A percentile compares a stretch with the other conserved stretches of the same genome.
Evolutionary conservation across 2,329 filamentous ascomycete species (phyloP).

Genomic region (Aspergillus japonicus): DNA sequence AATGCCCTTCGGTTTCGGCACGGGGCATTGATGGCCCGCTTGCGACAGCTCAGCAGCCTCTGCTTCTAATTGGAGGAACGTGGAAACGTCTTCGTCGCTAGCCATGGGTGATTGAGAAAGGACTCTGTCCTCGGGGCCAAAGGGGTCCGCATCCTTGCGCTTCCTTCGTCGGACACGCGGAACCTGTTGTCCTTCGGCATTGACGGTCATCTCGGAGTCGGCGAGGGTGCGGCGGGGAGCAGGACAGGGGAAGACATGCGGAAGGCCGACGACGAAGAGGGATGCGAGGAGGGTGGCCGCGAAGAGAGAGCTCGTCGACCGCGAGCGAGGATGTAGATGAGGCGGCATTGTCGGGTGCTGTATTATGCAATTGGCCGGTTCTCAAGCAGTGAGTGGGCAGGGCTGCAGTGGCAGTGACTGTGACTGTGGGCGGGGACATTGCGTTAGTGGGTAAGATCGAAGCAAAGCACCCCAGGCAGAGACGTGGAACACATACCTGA

Average conservation of each 20-base stretch:
- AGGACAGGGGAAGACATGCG: slow-evolving; percentile 88
- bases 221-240: slow-evolving; percentile 73
- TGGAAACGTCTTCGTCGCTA: slow-evolving; percentile 45
- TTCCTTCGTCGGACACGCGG: slow-evolving; percentile 37
- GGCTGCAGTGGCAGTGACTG: neutral
- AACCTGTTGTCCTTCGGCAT: slow-evolving; percentile 45
- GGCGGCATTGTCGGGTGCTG: slow-evolving; percentile 63
- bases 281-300: slow-evolving; percentile 85
- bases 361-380: neutral
- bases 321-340: slow-evolving; percentile 86
- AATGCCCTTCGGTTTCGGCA: slow-evolving; percentile 83
- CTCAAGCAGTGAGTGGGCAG: neutral
- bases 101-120: slow-evolving; percentile 19
- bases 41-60: slow-evolving; percentile 43
- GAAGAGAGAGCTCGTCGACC: slow-evolving; percentile 91
- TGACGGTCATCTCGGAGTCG: slow-evolving; percentile 58
- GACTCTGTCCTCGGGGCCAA: slow-evolving; percentile 15
- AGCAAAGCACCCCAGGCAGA: neutral
- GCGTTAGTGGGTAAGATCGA: neutral
- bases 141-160: slow-evolving; percentile 32
- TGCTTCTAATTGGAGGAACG: slow-evolving; percentile 43
- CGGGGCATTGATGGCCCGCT: slow-evolving; percentile 73
- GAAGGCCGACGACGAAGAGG: slow-evolving; percentile 87
- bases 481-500: neutral
- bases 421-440: neutral